These are phyloP conservation scores for Phaffia rhodozyma DNA, from an alignment of 1,284 basidiomycete species.

Conservation along the genomic window DNA sequence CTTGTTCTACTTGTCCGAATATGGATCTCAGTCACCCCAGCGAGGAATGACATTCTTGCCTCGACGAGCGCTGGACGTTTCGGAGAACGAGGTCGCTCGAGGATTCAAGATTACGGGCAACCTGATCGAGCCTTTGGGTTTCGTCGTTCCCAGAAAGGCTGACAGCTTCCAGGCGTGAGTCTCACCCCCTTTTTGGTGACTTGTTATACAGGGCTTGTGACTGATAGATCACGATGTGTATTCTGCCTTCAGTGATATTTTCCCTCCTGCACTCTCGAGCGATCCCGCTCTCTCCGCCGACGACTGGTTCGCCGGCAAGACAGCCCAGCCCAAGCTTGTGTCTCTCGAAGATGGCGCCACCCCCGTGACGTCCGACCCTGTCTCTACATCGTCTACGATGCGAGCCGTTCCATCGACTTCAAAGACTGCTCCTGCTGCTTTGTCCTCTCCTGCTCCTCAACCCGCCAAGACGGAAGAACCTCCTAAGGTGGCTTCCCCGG, in stretches of 20 bases:
- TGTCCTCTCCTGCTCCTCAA: conserved; percentile 26
- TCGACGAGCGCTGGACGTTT: conserved; percentile 70
- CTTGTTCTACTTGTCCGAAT: conserved; percentile 66
- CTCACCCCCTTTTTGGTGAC: not conserved
- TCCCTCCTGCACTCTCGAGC: conserved; percentile 71
- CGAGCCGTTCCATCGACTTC: conserved; percentile 25
- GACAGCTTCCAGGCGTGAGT: conserved; percentile 14
- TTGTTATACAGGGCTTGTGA: not conserved
- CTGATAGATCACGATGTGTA: not conserved
- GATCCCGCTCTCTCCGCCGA: conserved; percentile 67
- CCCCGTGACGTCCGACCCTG: conserved; percentile 23
- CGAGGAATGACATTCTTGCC: conserved; percentile 95
- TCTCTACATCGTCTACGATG: conserved; percentile 19
- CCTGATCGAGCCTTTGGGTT: conserved; percentile 63
- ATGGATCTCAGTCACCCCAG: conserved; percentile 41
- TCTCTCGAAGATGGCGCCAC: conserved; percentile 39
- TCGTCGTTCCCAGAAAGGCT: conserved; percentile 81
- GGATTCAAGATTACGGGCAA: conserved; percentile 58
- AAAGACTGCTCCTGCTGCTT: conserved; percentile 33
- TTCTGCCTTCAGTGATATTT: conserved; percentile 62
- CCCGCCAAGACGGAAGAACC: not conserved
- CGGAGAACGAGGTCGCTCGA: conserved; percentile 88
- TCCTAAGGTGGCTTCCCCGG: not conserved
- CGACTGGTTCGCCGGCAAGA: conserved; percentile 79
- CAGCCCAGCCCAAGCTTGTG: conserved; percentile 52